phyloP scores from a whole-genome alignment of 176 grass and related monocot species.

The Juncus inflexus region DNA sequence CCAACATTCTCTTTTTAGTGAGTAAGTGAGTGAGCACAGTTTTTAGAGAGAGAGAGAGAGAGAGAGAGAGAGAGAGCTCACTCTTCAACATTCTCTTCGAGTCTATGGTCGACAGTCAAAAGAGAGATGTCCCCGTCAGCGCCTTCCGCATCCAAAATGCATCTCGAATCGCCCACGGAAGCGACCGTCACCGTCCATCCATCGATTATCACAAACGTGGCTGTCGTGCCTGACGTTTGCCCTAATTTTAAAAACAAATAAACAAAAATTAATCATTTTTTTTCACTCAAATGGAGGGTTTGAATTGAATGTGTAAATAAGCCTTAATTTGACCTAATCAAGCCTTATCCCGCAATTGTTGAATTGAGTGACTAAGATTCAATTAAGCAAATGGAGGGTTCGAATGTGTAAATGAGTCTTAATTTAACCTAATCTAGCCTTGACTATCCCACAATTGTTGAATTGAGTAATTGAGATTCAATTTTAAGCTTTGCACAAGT shows the following conservation, averaged over 20 bases:
- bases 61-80: conserved; percentile 30
- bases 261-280: background rate
- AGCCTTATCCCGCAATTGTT: no score
- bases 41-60: background rate
- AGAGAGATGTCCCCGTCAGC: conserved; percentile 64
- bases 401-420: no score
- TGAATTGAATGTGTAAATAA: no score
- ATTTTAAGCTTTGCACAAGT: no score
- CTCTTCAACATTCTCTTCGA: conserved; percentile 99
- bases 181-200: conserved; percentile 95
- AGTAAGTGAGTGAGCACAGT: no score
- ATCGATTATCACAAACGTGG: conserved; percentile 92
- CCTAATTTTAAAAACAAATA: conserved; percentile 35
- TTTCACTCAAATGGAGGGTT: background rate
- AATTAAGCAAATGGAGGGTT: no score
- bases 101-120: conserved; percentile 84
- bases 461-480: no score
- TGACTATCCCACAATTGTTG: no score
- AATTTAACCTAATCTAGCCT: no score
- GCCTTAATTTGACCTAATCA: no score
- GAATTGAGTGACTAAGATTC: no score
- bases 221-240: conserved; percentile 92
- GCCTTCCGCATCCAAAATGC: conserved; percentile 83
- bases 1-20: no score
- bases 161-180: conserved; percentile 88